Percentiles rank a stretch among this genome's conserved stretches.
Conservation (phyloP, 2,329 filamentous ascomycete species). For the Trichoderma atrobrunneum region DNA sequence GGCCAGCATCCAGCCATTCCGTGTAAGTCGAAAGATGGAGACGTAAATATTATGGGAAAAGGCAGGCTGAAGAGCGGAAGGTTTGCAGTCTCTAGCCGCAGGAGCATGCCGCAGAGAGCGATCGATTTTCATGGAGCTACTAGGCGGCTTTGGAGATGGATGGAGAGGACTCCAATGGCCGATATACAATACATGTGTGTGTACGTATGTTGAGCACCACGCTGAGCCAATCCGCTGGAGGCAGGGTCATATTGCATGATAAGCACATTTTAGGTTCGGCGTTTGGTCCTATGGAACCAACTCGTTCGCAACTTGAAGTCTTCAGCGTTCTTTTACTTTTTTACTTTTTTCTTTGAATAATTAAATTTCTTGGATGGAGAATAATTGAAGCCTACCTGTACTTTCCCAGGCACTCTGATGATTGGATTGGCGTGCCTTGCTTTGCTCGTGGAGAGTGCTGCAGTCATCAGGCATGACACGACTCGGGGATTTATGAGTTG, state of each 20-base stretch:
- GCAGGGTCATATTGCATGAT: constrained; percentile 7
- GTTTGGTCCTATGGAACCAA: neutral
- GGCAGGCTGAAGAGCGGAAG: neutral
- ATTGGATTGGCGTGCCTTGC: constrained; percentile 16
- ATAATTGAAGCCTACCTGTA: neutral
- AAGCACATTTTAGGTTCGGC: neutral
- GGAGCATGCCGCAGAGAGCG: neutral
- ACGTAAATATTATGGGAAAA: neutral
- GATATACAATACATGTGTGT: neutral
- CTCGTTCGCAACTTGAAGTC: neutral
- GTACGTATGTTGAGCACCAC: neutral
- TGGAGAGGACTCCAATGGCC: neutral
- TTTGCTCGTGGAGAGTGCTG: neutral
- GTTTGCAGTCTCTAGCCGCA: neutral
- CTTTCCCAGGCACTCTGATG: neutral
- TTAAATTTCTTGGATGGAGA: no score
- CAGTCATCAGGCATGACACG: constrained; percentile 5
- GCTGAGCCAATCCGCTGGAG: neutral
- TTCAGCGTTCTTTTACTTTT: neutral
- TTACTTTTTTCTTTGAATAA: neutral
- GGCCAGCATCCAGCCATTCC: constrained; percentile 11
- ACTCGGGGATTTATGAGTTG: neutral
- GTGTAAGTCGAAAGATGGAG: constrained; percentile 19
- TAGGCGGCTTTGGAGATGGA: neutral
- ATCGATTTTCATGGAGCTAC: neutral